Base-by-base conservation (phyloP, 495 filamentous ascomycete species). In the Tuber aestivum region DNA sequence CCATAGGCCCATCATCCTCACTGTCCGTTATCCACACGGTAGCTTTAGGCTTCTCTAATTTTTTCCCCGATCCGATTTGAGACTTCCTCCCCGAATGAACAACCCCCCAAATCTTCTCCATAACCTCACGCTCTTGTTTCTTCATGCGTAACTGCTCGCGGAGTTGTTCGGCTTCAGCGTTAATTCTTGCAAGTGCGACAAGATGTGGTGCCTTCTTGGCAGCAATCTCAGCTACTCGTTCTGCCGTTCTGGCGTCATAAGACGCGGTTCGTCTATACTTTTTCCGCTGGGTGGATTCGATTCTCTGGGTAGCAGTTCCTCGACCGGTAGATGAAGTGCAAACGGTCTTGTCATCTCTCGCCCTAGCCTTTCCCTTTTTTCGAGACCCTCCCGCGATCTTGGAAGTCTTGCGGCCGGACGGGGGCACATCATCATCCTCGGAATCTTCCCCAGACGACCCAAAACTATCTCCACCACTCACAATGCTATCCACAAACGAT, bases 111-210 rank as follows among this genome's bases (percentile, higher is more conserved):
- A 65, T 27, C 56, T 5, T 32, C 56, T 65, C 56, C 56, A 65
- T 65, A 65, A 65, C 0, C 56, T 65, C 56, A 20, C 56, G 56
- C 27, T 65, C 56, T 12, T 35, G 56, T 65, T 65, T 65, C 56
- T 65, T 65, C 56, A 65, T 12, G 56, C 56, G 56, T 32, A 65
- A 65, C 56, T 65, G 27, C 56, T 65, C 56, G 20, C 56, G 56
- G 56, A 65, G 56, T 32, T 35, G 12, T 65, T 65, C 56, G 4
- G 56, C 32, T 35, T 65, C 56, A 35, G 56, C 56, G 35, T 65
- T 35, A 8, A 65, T 65, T 35, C 56, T 65, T 14, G 56, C 56
- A 35, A 65, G 56, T 35, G 56, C 27, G 27, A 65, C 56, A 65
- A 65, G 56, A 35, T 65, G 56, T 65, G 56, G 56, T 35, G 56